Evolutionary conservation across 192 early-diverging fungal species (phyloP).

Genomic region (Umbelopsis vinacea): DNA sequence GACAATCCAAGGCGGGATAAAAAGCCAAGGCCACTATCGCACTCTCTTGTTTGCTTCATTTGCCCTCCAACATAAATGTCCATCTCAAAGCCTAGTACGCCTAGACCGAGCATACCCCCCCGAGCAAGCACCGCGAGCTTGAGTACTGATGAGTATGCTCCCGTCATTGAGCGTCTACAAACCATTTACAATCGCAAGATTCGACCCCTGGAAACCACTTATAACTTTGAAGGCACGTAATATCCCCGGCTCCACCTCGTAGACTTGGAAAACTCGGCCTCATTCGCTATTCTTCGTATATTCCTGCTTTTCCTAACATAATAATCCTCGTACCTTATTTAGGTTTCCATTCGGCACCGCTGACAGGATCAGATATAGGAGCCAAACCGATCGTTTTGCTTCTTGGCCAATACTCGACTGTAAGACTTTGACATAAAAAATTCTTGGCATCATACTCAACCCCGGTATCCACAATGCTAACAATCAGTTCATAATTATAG

Average conservation of each 20-base stretch:
- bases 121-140: neutral
- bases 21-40: neutral
- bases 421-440: constrained; percentile 21
- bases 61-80: neutral
- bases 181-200: constrained; percentile 73
- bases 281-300: neutral
- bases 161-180: constrained; percentile 66
- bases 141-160: constrained; percentile 47
- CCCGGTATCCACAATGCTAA: neutral
- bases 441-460: neutral
- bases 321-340: neutral
- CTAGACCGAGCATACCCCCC: neutral
- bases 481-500: constrained; percentile 16
- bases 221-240: constrained; percentile 64
- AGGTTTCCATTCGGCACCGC: constrained; percentile 69
- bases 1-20: no score
- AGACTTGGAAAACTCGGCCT: neutral
- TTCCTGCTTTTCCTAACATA: neutral
- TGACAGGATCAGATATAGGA: constrained; percentile 75
- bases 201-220: constrained; percentile 68
- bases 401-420: constrained; percentile 82
- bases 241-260: neutral
- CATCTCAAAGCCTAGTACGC: neutral
- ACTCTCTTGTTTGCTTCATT: neutral
- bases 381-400: constrained; percentile 86